Conservation (phyloP, 2,329 filamentous ascomycete genomes). For the Chaetomium olivaceum region DNA sequence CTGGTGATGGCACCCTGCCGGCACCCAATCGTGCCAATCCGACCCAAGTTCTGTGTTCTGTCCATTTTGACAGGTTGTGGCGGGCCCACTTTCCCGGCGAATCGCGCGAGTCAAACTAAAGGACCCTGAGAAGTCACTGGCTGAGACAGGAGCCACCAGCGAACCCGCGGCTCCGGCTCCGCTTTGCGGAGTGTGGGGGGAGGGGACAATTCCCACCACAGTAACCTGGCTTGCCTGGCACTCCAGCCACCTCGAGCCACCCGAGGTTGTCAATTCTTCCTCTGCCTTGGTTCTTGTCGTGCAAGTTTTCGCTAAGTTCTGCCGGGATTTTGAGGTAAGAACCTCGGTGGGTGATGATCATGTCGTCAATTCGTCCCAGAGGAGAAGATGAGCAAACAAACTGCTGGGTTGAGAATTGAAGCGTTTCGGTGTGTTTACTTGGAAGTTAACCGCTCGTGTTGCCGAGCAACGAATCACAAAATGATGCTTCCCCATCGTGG, state of each 20-base stretch:
- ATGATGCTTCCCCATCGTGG: not conserved
- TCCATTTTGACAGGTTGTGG: conserved; percentile 36
- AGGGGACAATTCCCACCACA: not conserved
- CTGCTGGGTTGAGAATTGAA: not conserved
- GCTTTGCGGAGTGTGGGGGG: conserved; percentile 12
- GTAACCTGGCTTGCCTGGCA: too few relatives aligned
- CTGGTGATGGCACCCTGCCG: conserved; percentile 22
- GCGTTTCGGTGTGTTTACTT: not conserved
- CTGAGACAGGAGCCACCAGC: conserved; percentile 11
- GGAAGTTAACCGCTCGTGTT: conserved; percentile 4
- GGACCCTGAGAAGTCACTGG: conserved; percentile 19
- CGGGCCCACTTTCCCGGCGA: conserved; percentile 31
- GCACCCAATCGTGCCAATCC: conserved; percentile 34
- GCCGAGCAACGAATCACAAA: conserved; percentile 23
- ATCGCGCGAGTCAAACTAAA: conserved; percentile 33
- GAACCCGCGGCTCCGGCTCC: conserved; percentile 26
- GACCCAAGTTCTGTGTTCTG: conserved; percentile 35
- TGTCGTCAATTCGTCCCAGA: not conserved
- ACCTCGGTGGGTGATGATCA: not conserved
- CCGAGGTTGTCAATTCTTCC: not conserved
- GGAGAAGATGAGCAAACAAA: too few relatives aligned
- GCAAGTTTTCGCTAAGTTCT: not conserved
- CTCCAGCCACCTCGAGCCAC: conserved; percentile 4
- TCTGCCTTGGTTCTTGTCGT: too few relatives aligned
- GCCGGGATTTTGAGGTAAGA: not conserved